Evolutionary conservation across 805 yeast species (phyloP).

Genomic region (Jamesozyma jinghongensis): DNA sequence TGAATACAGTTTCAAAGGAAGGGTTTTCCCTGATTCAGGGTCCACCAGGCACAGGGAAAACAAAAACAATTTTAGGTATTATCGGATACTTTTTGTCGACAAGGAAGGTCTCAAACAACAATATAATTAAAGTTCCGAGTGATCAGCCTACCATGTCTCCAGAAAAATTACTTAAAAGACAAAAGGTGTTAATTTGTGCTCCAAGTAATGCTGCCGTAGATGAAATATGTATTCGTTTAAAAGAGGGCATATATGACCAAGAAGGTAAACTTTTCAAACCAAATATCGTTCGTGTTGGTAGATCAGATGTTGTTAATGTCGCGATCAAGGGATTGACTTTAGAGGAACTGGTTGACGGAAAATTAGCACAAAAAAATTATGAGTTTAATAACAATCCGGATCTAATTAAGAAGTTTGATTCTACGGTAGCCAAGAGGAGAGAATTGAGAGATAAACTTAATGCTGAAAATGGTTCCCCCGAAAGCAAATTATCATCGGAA

Average conservation of each 20-base stretch:
- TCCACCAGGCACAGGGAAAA: slow-evolving; percentile 99
- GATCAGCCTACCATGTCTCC: slow-evolving; percentile 11
- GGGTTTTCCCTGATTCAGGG: slow-evolving; percentile 95
- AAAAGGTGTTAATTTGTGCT: slow-evolving; percentile 81
- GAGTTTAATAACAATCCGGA: slow-evolving; percentile 36
- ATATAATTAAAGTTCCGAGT: slow-evolving; percentile 29
- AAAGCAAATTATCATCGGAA: slow-evolving; percentile 39
- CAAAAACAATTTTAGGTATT: slow-evolving; percentile 90
- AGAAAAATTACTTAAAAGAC: slow-evolving; percentile 27
- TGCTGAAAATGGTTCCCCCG: slow-evolving; percentile 35
- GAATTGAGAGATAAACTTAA: slow-evolving; percentile 37
- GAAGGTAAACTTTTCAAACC: slow-evolving; percentile 50
- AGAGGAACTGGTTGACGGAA: slow-evolving; percentile 74
- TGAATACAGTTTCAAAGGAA: slow-evolving; percentile 51
- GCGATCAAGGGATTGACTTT: slow-evolving; percentile 75
- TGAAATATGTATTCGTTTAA: slow-evolving; percentile 77
- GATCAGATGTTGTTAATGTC: slow-evolving; percentile 78
- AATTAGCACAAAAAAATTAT: slow-evolving; percentile 35
- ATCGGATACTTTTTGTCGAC: slow-evolving; percentile 64
- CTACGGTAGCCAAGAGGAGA: slow-evolving; percentile 53
- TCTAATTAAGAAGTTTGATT: slow-evolving; percentile 36
- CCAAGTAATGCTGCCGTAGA: slow-evolving; percentile 99
- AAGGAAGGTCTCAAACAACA: slow-evolving; percentile 17
- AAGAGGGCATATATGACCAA: slow-evolving; percentile 55
- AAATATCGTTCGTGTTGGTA: slow-evolving; percentile 74